Evolutionary conservation across 805 yeast genomes (phyloP).

Genomic region (Brettanomyces nanus): DNA sequence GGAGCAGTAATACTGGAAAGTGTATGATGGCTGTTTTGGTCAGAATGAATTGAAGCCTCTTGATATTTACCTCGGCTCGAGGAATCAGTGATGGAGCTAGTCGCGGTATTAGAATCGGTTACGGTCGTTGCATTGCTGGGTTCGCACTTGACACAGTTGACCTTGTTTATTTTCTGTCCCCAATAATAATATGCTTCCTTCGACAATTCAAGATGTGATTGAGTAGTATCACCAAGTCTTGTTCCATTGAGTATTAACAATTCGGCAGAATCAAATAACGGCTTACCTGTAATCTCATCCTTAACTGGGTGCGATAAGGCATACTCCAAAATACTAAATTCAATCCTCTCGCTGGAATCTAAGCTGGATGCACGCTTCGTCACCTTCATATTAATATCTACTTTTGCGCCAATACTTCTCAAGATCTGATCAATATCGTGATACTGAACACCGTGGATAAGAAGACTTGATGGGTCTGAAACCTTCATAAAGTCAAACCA

Average conservation of each 20-base stretch:
- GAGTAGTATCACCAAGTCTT: slow-evolving; percentile 30
- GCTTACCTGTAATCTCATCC: slow-evolving; percentile 6
- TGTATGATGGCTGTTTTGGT: background rate
- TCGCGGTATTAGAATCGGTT: too few relatives aligned
- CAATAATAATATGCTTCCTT: slow-evolving; percentile 47
- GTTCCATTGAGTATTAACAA: slow-evolving; percentile 50
- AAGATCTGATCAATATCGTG: slow-evolving; percentile 40
- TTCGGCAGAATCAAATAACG: slow-evolving; percentile 45
- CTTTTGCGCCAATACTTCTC: slow-evolving; percentile 38
- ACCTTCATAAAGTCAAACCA: slow-evolving; percentile 27
- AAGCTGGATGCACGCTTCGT: slow-evolving; percentile 14
- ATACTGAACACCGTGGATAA: slow-evolving; percentile 46
- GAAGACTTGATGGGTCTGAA: slow-evolving; percentile 17
- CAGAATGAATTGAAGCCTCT: background rate
- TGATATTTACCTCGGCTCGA: too few relatives aligned
- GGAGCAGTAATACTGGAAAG: background rate
- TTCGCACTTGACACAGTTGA: slow-evolving; percentile 16
- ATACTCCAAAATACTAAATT: slow-evolving; percentile 36
- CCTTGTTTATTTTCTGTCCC: slow-evolving; percentile 33
- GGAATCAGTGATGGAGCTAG: too few relatives aligned
- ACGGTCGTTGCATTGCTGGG: too few relatives aligned
- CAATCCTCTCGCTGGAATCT: slow-evolving; percentile 11
- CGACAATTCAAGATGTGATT: slow-evolving; percentile 30
- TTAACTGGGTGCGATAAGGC: slow-evolving; percentile 35
- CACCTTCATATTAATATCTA: slow-evolving; percentile 34